A percentile compares a stretch with the other conserved stretches of the same genome.
These are phyloP conservation scores for Pichia sp. DNA, from an alignment of 1,139 yeast species.

Conservation along the genomic window DNA sequence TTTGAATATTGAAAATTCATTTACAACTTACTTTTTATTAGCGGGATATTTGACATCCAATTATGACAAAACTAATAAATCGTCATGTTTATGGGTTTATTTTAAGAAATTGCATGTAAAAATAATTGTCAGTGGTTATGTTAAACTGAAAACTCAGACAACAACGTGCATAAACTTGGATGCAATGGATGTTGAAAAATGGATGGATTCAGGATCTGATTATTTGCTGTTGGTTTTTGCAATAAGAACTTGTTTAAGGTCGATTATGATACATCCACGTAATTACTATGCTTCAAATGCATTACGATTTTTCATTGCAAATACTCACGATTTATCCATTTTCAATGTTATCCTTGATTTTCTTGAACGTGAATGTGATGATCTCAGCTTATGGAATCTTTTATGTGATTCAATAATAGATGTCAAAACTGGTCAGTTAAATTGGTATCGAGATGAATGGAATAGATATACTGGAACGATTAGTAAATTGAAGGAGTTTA, in stretches of 20 bases:
- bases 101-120: conserved; percentile 28
- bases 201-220: neutral
- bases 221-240: neutral
- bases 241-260: conserved; percentile 16
- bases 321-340: neutral
- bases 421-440: neutral
- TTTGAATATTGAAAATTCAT: neutral
- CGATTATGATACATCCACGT: conserved; percentile 35
- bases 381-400: conserved; percentile 13
- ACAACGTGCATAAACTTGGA: neutral
- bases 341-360: neutral
- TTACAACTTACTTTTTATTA: conserved; percentile 1
- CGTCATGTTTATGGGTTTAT: conserved; percentile 37
- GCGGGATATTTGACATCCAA: conserved; percentile 30
- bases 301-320: conserved; percentile 32
- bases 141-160: neutral
- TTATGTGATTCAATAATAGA: neutral
- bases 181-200: neutral
- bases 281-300: conserved; percentile 43
- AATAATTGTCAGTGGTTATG: neutral
- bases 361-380: conserved; percentile 1
- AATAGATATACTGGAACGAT: neutral
- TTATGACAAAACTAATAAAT: conserved; percentile 37
- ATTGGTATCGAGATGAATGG: conserved; percentile 4
- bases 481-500: neutral